Conservation (phyloP, 495 filamentous ascomycete species). For the Xylaria cubensis region DNA sequence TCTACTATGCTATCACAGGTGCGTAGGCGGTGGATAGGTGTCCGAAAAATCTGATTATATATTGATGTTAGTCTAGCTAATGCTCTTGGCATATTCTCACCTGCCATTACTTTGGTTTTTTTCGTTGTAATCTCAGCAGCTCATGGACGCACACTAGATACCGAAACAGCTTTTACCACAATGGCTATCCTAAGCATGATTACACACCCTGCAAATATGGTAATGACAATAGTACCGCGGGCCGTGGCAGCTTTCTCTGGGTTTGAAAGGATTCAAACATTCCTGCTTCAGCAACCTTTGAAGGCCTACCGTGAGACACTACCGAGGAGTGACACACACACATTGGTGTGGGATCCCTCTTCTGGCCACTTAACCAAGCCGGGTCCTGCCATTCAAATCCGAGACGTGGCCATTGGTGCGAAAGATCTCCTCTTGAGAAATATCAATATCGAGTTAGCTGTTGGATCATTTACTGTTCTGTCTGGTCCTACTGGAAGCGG, state of each 20-base stretch:
- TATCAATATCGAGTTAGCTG: conserved; percentile 29
- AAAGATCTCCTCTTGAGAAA: conserved; percentile 27
- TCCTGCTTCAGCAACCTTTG: conserved; percentile 32
- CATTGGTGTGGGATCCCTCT: not conserved
- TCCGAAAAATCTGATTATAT: not conserved
- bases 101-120: conserved; percentile 47
- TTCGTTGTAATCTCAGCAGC: conserved; percentile 42
- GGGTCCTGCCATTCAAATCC: conserved; percentile 4
- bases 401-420: conserved; percentile 18
- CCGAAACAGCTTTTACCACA: conserved; percentile 48
- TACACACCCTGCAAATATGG: conserved; percentile 51
- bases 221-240: conserved; percentile 49
- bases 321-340: not conserved
- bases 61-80: conserved; percentile 35
- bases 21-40: not conserved
- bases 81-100: conserved; percentile 51
- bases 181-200: conserved; percentile 46
- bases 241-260: conserved; percentile 40
- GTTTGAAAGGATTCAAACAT: conserved; percentile 46
- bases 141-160: conserved; percentile 32
- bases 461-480: conserved; percentile 33
- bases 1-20: conserved; percentile 48
- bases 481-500: conserved; percentile 51
- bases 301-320: not conserved
- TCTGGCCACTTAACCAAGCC: not conserved